Conservation (phyloP, 169 alveolate genomes). For the Amoebophrya sp. region DNA sequence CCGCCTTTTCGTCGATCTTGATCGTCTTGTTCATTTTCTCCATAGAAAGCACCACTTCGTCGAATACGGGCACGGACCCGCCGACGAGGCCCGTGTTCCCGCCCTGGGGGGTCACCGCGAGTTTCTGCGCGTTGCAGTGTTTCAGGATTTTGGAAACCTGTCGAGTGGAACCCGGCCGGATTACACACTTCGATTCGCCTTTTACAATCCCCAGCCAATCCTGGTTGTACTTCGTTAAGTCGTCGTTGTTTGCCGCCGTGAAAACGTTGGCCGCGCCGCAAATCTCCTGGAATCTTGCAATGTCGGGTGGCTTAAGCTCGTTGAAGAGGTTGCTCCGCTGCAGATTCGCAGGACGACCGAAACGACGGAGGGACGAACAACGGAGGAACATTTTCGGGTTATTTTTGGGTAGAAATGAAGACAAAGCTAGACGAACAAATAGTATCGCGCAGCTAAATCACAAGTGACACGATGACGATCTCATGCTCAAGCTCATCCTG, state of each 20-base stretch:
- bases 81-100: conserved; percentile 79
- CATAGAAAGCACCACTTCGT: conserved; percentile 53
- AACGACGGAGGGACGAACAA: too few relatives aligned
- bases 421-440: too few relatives aligned
- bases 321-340: too few relatives aligned
- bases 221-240: conserved; percentile 28
- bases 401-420: too few relatives aligned
- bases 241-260: not conserved
- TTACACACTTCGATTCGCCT: conserved; percentile 55
- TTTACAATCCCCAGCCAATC: conserved; percentile 44
- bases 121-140: conserved; percentile 56
- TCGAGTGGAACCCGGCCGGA: conserved; percentile 61
- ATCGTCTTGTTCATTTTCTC: not conserved
- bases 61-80: conserved; percentile 64
- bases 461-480: too few relatives aligned
- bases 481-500: too few relatives aligned
- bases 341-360: too few relatives aligned
- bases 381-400: too few relatives aligned
- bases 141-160: conserved; percentile 53
- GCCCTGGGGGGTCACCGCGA: conserved; percentile 67
- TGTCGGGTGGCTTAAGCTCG: too few relatives aligned
- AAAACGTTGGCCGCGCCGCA: not conserved
- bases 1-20: conserved; percentile 31
- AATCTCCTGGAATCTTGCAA: conserved; percentile 32
- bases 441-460: too few relatives aligned